Evolutionary conservation across 345 rosid genomes (phyloP).

Genomic region (Syzygium oleosum): DNA sequence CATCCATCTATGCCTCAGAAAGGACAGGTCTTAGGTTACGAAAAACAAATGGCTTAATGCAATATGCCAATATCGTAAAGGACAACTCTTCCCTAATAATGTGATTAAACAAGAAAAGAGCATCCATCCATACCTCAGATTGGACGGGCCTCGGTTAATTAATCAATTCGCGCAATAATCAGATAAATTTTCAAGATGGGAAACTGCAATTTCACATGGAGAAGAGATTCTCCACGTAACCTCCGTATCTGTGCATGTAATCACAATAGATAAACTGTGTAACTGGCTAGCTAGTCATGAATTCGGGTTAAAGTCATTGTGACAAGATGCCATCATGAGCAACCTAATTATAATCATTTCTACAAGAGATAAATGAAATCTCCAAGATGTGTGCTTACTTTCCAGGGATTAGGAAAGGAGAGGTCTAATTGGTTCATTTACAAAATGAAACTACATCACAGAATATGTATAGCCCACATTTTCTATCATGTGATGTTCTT

Average conservation of each 20-base stretch:
- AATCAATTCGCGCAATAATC: not conserved
- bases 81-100: not conserved
- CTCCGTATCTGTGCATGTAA: not conserved
- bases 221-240: rapidly evolving
- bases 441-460: not conserved
- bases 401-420: not conserved
- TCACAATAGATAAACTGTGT: not conserved
- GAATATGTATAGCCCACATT: not conserved
- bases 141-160: rapidly evolving
- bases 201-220: rapidly evolving
- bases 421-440: not conserved
- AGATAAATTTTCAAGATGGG: not conserved
- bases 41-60: not conserved
- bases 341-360: not conserved
- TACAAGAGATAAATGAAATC: not conserved
- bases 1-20: not conserved
- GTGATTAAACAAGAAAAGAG: not conserved
- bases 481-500: not conserved
- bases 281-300: not conserved
- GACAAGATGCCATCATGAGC: not conserved
- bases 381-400: not conserved
- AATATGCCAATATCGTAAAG: not conserved
- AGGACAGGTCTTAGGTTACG: not conserved
- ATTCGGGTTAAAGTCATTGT: not conserved
- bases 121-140: not conserved